Base-by-base conservation (phyloP, 208 protist species). In the Endotrypanum monterogeii region DNA sequence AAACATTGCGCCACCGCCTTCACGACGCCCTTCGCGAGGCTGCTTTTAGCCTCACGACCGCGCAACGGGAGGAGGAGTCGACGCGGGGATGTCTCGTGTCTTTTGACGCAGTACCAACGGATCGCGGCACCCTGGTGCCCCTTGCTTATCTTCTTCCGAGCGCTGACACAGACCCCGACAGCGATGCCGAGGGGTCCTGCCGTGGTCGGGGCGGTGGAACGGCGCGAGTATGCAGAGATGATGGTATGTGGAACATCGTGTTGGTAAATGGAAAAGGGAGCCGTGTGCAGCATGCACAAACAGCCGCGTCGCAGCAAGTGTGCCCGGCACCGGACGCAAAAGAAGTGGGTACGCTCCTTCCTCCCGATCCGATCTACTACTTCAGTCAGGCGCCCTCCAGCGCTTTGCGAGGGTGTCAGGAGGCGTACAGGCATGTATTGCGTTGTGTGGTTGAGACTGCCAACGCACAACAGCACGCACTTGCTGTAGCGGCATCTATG, bases 21-120 rank as follows among this genome's bases (percentile, higher is more conserved):
- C 91, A 95, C 73, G 54, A 54, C 28, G 32, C 80, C 14, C 76
- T 95, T 14, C 85, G 85, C 12, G 76, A 80, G 39, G 87, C 91
- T 28, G 76, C 79, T 68, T 92, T 95, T 71, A 55, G 60, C 52
- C 80, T 87, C 18, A 83, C 76, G 54, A 65, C 20, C 5, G 78
- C 87, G 4, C 86, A 88, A 62, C 67, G 79, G 2, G 71, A 80
- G n/a, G 87, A 90, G 79, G 90, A 93, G 39, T 41, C 69, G 7
- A 69, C 71, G 20, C 79, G 79, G 20, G 90, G 90, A 5, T 76
- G 82, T 25, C 65, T 92, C 7, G 69, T 95, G 5, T 75, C 70
- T 48, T 84, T 75, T 67, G 81, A 80, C n/a, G 83, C 88, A 16
- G 78, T 95, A 9, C 90, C 90, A 3, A 63, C 67, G 28, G 48